Evolutionary conservation across 768 basidiomycete species (phyloP).

Genomic region (Termitomyces sp.): DNA sequence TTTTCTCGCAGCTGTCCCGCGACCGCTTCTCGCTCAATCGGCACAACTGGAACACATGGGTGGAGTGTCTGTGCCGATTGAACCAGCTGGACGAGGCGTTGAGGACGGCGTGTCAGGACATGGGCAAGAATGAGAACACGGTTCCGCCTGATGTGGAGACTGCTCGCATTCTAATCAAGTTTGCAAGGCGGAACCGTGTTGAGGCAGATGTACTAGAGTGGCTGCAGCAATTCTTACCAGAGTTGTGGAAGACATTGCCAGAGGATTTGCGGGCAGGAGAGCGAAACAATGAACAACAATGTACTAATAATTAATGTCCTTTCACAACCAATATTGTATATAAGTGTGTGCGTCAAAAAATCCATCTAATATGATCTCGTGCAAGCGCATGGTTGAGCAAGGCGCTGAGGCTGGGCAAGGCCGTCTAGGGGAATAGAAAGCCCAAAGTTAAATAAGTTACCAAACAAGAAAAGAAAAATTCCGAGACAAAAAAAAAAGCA

Average conservation of each 20-base stretch:
- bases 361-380: conserved; percentile 3
- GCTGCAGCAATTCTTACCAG: conserved; percentile 37
- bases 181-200: conserved; percentile 40
- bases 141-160: conserved; percentile 47
- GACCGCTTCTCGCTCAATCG: conserved; percentile 51
- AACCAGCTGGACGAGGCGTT: conserved; percentile 65
- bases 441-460: conserved; percentile 17
- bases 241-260: conserved; percentile 30
- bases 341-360: conserved; percentile 4
- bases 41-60: conserved; percentile 76
- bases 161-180: conserved; percentile 50
- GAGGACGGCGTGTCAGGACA: conserved; percentile 58
- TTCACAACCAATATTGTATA: not conserved
- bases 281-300: not conserved
- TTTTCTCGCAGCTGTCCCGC: conserved; percentile 48
- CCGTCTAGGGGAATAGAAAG: conserved; percentile 52
- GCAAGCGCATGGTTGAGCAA: conserved; percentile 67
- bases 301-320: not conserved
- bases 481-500: not conserved
- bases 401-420: conserved; percentile 37
- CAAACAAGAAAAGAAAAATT: not conserved
- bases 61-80: conserved; percentile 83
- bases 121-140: conserved; percentile 44
- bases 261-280: conserved; percentile 16
- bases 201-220: conserved; percentile 42